Conservation (phyloP, 2,329 filamentous ascomycete genomes). For the Pyrenophora tritici-repentis region DNA sequence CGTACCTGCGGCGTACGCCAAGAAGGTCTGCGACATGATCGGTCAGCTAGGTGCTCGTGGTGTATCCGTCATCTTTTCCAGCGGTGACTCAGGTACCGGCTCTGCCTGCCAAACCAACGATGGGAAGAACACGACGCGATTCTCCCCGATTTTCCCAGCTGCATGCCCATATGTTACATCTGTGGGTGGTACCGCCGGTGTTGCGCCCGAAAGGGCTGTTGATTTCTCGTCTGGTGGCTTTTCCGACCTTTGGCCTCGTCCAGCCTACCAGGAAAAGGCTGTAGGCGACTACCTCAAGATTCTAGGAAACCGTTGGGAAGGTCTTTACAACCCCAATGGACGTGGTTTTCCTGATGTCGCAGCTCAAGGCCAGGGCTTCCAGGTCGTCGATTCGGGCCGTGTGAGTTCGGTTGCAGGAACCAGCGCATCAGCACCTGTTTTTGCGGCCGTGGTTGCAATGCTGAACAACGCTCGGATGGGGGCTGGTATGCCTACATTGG, state of each 20-base stretch:
- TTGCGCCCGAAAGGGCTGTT: slow-evolving; percentile 49
- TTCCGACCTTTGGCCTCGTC: slow-evolving; percentile 50
- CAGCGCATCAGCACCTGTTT: slow-evolving; percentile 47
- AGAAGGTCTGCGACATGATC: slow-evolving; percentile 48
- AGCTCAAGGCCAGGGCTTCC: slow-evolving; percentile 45
- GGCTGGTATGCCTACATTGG: slow-evolving; percentile 41
- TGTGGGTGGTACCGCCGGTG: slow-evolving; percentile 50
- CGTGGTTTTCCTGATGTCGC: slow-evolving; percentile 54
- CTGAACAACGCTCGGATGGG: slow-evolving; percentile 48
- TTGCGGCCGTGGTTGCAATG: slow-evolving; percentile 45
- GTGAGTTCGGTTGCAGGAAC: slow-evolving; percentile 45
- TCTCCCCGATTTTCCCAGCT: slow-evolving; percentile 54
- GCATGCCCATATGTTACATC: slow-evolving; percentile 56
- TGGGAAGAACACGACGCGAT: slow-evolving; percentile 50
- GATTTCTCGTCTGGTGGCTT: slow-evolving; percentile 53
- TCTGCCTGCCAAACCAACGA: slow-evolving; percentile 54
- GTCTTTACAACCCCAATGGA: slow-evolving; percentile 51
- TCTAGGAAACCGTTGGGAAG: slow-evolving; percentile 48
- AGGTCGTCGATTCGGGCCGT: slow-evolving; percentile 42
- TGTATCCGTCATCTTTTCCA: slow-evolving; percentile 48
- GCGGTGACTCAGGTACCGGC: slow-evolving; percentile 48
- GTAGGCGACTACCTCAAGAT: slow-evolving; percentile 47
- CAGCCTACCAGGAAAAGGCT: slow-evolving; percentile 51
- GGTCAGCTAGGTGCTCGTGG: slow-evolving; percentile 49
- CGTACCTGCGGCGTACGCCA: slow-evolving; percentile 44